phyloP scores from a whole-genome alignment of 1,139 yeast species.

The Blastobotrys capitulatus region DNA sequence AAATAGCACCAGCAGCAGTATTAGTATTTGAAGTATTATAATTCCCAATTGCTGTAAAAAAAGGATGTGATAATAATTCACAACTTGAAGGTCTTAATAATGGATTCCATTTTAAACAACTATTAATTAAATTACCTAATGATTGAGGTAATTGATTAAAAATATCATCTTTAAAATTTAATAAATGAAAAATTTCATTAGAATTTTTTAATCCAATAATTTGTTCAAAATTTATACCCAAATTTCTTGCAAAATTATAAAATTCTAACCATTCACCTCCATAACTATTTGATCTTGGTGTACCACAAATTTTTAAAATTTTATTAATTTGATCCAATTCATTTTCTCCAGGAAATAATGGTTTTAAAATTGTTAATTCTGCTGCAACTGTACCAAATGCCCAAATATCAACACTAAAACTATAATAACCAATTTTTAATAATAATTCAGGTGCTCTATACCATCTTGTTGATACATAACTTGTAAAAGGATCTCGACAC shows the following conservation, averaged over 20 bases:
- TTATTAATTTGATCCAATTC: conserved; percentile 73
- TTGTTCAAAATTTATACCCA: background rate
- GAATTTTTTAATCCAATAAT: background rate
- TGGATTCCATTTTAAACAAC: conserved; percentile 49
- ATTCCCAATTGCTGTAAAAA: background rate
- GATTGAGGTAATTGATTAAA: background rate
- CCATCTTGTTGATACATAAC: conserved; percentile 94
- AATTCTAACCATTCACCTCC: conserved; percentile 29
- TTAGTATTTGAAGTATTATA: background rate
- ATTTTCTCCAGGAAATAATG: conserved; percentile 78
- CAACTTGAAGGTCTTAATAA: conserved; percentile 56
- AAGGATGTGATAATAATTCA: conserved; percentile 44
- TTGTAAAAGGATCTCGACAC: conserved; percentile 49
- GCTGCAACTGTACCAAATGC: conserved; percentile 86
- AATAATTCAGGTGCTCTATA: conserved; percentile 92
- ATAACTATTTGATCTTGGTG: conserved; percentile 22
- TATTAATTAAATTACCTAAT: conserved; percentile 16
- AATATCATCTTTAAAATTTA: background rate
- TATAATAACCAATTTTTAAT: conserved; percentile 58
- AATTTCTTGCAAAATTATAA: conserved; percentile 8
- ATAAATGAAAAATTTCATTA: background rate
- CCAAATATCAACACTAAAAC: conserved; percentile 86
- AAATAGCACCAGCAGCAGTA: background rate
- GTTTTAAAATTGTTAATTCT: conserved; percentile 69
- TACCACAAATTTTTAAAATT: conserved; percentile 62